Conservation (phyloP, 441 rosid species). For the Hypseocharis bilobata region DNA sequence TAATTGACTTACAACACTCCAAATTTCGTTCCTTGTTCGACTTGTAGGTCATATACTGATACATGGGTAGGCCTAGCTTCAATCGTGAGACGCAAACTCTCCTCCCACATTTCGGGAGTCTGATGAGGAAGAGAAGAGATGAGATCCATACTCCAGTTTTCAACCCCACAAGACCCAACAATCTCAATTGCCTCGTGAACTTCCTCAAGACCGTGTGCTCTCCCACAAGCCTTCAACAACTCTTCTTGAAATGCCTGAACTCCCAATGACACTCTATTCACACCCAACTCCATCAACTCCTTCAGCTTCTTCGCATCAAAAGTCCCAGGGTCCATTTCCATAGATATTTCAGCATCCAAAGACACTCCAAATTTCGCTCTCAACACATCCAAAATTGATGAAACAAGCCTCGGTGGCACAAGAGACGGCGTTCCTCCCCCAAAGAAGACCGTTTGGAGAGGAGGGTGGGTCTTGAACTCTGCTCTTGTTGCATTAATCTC, state of each 20-base stretch:
- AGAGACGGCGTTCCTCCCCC: conserved; percentile 97
- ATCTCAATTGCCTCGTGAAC: conserved; percentile 64
- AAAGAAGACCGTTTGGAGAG: conserved; percentile 69
- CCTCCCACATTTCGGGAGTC: conserved; percentile 73
- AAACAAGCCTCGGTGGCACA: conserved; percentile 64
- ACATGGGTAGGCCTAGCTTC: conserved; percentile 60
- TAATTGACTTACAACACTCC: conserved; percentile 51
- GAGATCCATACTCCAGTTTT: conserved; percentile 88
- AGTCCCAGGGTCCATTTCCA: conserved; percentile 97
- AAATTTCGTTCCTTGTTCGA: conserved; percentile 84
- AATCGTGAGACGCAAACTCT: conserved; percentile 53
- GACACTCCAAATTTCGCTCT: conserved; percentile 49
- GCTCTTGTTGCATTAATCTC: conserved; percentile 59
- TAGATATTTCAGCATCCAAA: conserved; percentile 61
- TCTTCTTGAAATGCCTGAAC: conserved; percentile 89
- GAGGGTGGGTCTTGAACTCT: conserved; percentile 30
- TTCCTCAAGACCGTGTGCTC: conserved; percentile 74
- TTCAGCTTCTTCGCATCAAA: conserved; percentile 49
- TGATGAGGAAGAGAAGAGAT: conserved; percentile 88
- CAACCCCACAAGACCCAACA: conserved; percentile 51
- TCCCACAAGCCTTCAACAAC: conserved; percentile 72
- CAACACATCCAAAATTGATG: conserved; percentile 49
- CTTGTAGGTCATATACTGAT: conserved; percentile 93
- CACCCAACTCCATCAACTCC: conserved; percentile 52
- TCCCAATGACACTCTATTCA: conserved; percentile 86